Percentiles rank a stretch among this genome's conserved stretches.
Evolutionary conservation across 2,329 filamentous ascomycete species (phyloP).

Genomic region (Alternaria solani): DNA sequence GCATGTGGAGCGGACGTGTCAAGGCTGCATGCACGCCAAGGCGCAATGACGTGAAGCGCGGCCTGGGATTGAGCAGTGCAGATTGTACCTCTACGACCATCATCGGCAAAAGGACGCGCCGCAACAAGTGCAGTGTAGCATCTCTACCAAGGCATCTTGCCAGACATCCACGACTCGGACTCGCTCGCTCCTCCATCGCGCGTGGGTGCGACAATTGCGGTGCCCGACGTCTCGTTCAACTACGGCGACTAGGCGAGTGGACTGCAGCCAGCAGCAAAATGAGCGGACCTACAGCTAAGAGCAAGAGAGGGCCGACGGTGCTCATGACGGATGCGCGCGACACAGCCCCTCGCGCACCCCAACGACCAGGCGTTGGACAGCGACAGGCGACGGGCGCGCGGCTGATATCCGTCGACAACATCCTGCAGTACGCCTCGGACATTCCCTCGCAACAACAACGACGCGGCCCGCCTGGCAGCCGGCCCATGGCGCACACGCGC

Average conservation of each 20-base stretch:
- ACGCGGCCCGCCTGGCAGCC: slow-evolving; percentile 69
- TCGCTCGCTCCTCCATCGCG: not conserved
- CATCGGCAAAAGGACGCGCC: slow-evolving; percentile 8
- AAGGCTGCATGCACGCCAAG: slow-evolving; percentile 18
- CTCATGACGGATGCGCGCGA: slow-evolving; percentile 66
- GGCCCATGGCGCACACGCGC: slow-evolving; percentile 57
- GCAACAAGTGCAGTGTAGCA: slow-evolving; percentile 3
- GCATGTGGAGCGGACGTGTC: slow-evolving; percentile 13
- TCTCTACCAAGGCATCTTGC: not conserved
- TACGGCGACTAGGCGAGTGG: slow-evolving; percentile 17
- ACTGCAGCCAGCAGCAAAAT: slow-evolving; percentile 30
- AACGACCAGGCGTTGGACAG: slow-evolving; percentile 36
- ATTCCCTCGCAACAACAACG: slow-evolving; percentile 95
- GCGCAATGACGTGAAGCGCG: slow-evolving; percentile 28
- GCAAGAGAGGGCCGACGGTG: slow-evolving; percentile 50
- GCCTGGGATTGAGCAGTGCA: slow-evolving; percentile 17
- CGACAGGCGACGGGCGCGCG: slow-evolving; percentile 57
- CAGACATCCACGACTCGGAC: not conserved
- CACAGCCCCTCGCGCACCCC: slow-evolving; percentile 40
- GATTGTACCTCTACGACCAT: slow-evolving; percentile 7
- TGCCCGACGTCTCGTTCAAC: slow-evolving; percentile 2
- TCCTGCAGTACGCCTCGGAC: slow-evolving; percentile 91
- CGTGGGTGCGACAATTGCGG: not conserved
- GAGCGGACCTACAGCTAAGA: slow-evolving; percentile 47
- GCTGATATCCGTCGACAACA: slow-evolving; percentile 88